Percentiles rank a stretch among this genome's conserved stretches.
Evolutionary conservation across 306 rosid species (phyloP).

Genomic region (Nissolia schottii): DNA sequence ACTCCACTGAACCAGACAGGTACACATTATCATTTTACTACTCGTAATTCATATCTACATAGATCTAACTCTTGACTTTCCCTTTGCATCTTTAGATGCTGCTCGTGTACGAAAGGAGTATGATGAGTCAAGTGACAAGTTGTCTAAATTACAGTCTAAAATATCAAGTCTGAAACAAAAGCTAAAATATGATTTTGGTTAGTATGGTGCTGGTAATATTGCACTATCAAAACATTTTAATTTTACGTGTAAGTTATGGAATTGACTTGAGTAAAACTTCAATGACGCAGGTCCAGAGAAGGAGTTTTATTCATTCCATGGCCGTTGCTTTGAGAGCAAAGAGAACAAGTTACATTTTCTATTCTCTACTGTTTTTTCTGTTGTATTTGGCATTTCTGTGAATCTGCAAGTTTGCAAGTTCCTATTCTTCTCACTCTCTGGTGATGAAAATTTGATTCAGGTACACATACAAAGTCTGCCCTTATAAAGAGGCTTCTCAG

Average conservation of each 20-base stretch:
- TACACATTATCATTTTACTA: conserved; percentile 18
- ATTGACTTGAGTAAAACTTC: conserved; percentile 22
- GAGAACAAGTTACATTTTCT: conserved; percentile 69
- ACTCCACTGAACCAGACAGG: conserved; percentile 90
- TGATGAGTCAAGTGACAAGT: conserved; percentile 78
- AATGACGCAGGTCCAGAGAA: conserved; percentile 71
- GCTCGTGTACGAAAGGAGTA: conserved; percentile 84
- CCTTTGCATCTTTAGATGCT: conserved; percentile 61
- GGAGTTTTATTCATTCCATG: conserved; percentile 89
- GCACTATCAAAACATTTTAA: conserved; percentile 6
- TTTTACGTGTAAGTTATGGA: conserved; percentile 14
- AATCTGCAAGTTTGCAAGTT: conserved; percentile 22
- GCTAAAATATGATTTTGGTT: conserved; percentile 86
- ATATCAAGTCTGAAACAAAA: conserved; percentile 81
- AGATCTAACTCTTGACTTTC: conserved; percentile 24
- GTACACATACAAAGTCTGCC: conserved; percentile 94
- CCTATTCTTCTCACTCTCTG: conserved; percentile 34
- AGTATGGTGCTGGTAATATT: conserved; percentile 37
- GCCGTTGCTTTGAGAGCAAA: conserved; percentile 85
- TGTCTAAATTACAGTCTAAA: conserved; percentile 81
- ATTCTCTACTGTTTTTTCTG: conserved; percentile 16
- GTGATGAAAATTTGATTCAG: conserved; percentile 45
- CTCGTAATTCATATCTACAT: neutral
- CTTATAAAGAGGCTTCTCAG: conserved; percentile 92
- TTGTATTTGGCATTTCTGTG: conserved; percentile 15